Percentiles rank a stretch among this genome's conserved stretches.
Evolutionary conservation across 768 basidiomycete genomes (phyloP).

Genomic region (Trametes cinnabarina): DNA sequence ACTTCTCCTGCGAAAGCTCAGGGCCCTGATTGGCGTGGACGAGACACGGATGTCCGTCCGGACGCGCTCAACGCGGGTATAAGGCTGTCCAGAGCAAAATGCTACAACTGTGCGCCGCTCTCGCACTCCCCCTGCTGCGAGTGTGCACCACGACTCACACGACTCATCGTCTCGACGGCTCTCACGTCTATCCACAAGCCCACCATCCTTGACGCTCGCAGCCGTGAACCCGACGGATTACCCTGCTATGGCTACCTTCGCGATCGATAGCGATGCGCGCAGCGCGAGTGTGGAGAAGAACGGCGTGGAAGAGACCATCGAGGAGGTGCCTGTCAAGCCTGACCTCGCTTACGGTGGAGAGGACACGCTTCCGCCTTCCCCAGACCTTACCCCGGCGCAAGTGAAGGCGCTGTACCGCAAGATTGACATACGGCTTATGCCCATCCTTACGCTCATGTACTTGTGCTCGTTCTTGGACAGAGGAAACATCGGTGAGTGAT

Average conservation of each 20-base stretch:
- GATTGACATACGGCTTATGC: constrained; percentile 32
- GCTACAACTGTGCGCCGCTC: background rate
- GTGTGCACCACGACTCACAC: background rate
- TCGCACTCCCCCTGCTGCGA: background rate
- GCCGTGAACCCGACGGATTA: too few species aligned
- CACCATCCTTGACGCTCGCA: background rate
- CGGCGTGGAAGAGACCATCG: background rate
- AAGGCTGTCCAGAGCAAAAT: background rate
- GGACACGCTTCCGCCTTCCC: constrained; percentile 44
- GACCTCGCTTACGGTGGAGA: constrained; percentile 44
- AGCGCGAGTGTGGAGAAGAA: constrained; percentile 2
- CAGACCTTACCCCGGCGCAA: constrained; percentile 44
- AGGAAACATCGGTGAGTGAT: constrained; percentile 21
- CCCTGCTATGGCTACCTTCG: background rate
- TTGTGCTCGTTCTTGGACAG: constrained; percentile 31
- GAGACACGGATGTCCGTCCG: background rate
- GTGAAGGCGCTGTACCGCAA: constrained; percentile 40
- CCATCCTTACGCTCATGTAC: constrained; percentile 32
- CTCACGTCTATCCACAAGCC: background rate
- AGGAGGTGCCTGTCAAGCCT: background rate
- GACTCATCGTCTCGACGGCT: background rate
- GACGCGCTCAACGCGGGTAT: background rate
- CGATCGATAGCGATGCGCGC: background rate
- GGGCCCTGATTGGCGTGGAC: background rate
- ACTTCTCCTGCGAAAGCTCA: background rate